Base-by-base conservation (phyloP, 2,329 filamentous ascomycete genomes). In the Venturia nashicola region DNA sequence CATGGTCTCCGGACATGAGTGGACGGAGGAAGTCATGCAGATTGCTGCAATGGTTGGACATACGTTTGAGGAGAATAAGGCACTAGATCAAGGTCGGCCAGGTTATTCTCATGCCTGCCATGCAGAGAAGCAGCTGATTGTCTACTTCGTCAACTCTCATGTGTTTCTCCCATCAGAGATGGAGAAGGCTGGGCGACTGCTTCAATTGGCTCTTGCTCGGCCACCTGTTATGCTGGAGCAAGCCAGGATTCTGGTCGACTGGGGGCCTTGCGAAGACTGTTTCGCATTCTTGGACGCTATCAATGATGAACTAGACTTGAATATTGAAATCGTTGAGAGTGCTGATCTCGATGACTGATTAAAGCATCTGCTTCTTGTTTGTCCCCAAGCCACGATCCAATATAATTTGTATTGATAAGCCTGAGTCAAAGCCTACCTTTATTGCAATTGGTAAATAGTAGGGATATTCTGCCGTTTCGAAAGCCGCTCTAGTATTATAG, bases 141-240 rank as follows among this genome's bases (percentile, higher is more conserved):
- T 48, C 12, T 63, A 63, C 61, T 63, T 63, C 36, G n/a, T 63
- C 46, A 59, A n/a, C 36, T 54, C 36, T 20, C 61, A 63, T 59
- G 48, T 55, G 3, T 48, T 63, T 40, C 20, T 63, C 5, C 44
- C 44, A 12, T 36, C 9, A 23, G 40, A 36, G 43, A 46, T 7
- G 14, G 40, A 42, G 32, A 46, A 61, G 14, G 23, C 48, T 32
- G 48, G 48, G 1, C 48, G 48, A 34, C 14, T 61, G 20, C 40
- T 61, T 18, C 43, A 61, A 36, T 42, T 61, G 20, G 60, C 60
- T 9, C 40, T 55, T 6, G 48, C 48, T 32, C 20, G 44, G 42
- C 60, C 43, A 34, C 60, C 43, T 27, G 20, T 61, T 18, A 46
- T 61, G 32, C 20, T 61, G 2, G 42, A 32, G 34, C 23, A 46